phyloP scores from a whole-genome alignment of 768 basidiomycete genomes.

The Fistulinella prunicolor region DNA sequence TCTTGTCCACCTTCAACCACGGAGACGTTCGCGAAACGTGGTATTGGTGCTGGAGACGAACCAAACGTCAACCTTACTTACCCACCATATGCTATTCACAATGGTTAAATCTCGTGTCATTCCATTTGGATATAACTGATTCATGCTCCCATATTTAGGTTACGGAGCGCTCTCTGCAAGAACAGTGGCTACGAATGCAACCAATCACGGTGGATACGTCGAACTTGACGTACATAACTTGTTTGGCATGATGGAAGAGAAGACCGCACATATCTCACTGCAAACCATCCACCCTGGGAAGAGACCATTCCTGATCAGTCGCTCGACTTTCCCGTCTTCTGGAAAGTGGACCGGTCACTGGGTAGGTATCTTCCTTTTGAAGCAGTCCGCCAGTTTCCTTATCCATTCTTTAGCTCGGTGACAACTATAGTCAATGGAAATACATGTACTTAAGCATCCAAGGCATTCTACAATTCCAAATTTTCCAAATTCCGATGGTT shows the following conservation, averaged over 20 bases:
- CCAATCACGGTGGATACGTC: slow-evolving; percentile 57
- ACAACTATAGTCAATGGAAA: slow-evolving; percentile 74
- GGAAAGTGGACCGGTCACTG: slow-evolving; percentile 75
- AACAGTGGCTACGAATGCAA: slow-evolving; percentile 69
- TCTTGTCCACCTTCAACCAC: slow-evolving; percentile 22
- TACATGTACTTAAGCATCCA: slow-evolving; percentile 70
- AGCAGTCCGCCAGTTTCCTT: not conserved
- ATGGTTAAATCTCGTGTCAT: slow-evolving; percentile 41
- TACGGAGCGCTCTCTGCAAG: slow-evolving; percentile 49
- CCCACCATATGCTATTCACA: slow-evolving; percentile 71
- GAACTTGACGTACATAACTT: slow-evolving; percentile 71
- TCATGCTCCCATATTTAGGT: slow-evolving; percentile 34
- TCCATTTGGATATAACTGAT: not conserved
- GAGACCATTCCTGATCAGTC: slow-evolving; percentile 69
- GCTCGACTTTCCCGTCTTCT: slow-evolving; percentile 65
- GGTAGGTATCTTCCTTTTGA: slow-evolving; percentile 33
- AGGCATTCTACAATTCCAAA: slow-evolving; percentile 77
- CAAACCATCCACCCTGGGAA: slow-evolving; percentile 51
- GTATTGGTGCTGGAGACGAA: slow-evolving; percentile 49
- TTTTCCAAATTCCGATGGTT: slow-evolving; percentile 82
- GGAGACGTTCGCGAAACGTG: slow-evolving; percentile 36
- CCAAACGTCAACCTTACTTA: slow-evolving; percentile 47
- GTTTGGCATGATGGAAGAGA: slow-evolving; percentile 71
- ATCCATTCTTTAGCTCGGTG: slow-evolving; percentile 52
- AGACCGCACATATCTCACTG: slow-evolving; percentile 59